Percentiles rank a stretch among this genome's conserved stretches.
Evolutionary conservation across 129 eudicot species (phyloP).

Genomic region (Calendula officinalis): DNA sequence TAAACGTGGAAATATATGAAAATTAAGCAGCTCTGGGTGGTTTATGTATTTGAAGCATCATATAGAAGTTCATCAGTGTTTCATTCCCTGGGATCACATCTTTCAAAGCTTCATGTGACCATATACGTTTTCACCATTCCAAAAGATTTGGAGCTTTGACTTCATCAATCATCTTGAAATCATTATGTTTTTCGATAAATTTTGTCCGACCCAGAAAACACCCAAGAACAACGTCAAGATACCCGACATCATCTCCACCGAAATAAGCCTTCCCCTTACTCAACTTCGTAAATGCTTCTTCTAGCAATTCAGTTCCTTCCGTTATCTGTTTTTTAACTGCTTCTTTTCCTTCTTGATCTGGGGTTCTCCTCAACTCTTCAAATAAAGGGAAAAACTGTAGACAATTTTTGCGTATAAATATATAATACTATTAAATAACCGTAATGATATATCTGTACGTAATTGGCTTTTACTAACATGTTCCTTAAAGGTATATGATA

Average conservation of each 20-base stretch:
- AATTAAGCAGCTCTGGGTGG: slow-evolving; percentile 13
- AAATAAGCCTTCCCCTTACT: slow-evolving; percentile 62
- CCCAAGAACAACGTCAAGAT: slow-evolving; percentile 57
- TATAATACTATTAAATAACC: no score
- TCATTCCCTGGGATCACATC: slow-evolving; percentile 8
- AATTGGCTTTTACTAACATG: no score
- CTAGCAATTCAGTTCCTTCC: slow-evolving; percentile 32
- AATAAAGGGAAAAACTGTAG: slow-evolving; percentile 21
- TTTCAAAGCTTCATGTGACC: slow-evolving; percentile 23
- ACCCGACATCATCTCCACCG: slow-evolving; percentile 55
- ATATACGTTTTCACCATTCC: slow-evolving; percentile 37
- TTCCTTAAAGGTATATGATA: no score
- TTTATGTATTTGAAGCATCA: slow-evolving; percentile 9
- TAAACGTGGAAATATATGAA: background rate
- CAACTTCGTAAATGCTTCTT: slow-evolving; percentile 44
- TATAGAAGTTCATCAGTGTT: background rate
- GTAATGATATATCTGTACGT: no score
- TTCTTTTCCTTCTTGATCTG: slow-evolving; percentile 28
- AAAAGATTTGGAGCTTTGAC: slow-evolving; percentile 34
- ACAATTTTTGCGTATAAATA: background rate
- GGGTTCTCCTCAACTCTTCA: slow-evolving; percentile 18
- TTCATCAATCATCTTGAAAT: slow-evolving; percentile 37
- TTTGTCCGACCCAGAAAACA: slow-evolving; percentile 39
- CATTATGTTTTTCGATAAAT: slow-evolving; percentile 24
- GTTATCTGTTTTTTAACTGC: slow-evolving; percentile 20